These are phyloP conservation scores for Hortiboletus flavorubellus DNA, from an alignment of 768 basidiomycete genomes.

Conservation along the genomic window DNA sequence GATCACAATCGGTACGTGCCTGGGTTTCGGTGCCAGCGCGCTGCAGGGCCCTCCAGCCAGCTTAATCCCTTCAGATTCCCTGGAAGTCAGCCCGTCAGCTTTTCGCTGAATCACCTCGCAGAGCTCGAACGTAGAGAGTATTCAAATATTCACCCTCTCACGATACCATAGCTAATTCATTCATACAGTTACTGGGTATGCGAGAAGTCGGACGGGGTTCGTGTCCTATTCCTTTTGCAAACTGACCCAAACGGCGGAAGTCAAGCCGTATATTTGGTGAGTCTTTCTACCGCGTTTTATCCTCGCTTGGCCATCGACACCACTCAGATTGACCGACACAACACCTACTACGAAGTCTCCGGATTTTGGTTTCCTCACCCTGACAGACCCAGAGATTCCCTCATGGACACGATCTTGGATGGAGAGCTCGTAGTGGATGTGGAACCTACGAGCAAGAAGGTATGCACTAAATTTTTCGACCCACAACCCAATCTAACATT, in stretches of 20 bases:
- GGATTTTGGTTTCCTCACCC: conserved; percentile 91
- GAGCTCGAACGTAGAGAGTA: conserved; percentile 85
- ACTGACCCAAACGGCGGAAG: conserved; percentile 49
- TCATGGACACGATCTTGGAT: conserved; percentile 82
- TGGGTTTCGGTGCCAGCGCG: background rate
- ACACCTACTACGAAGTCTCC: conserved; percentile 68
- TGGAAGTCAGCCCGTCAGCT: conserved; percentile 94
- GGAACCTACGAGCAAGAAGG: conserved; percentile 70
- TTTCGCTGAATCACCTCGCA: conserved; percentile 62
- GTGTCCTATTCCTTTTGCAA: conserved; percentile 81
- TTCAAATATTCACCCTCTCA: background rate
- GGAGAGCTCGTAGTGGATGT: conserved; percentile 93
- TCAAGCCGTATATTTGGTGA: conserved; percentile 74
- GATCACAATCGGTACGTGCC: conserved; percentile 58
- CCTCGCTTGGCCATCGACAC: conserved; percentile 5
- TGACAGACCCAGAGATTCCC: conserved; percentile 61
- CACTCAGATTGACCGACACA: conserved; percentile 89
- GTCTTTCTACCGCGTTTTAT: conserved; percentile 25
- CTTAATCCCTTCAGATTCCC: conserved; percentile 64
- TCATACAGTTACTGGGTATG: conserved; percentile 91
- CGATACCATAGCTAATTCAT: conserved; percentile 12
- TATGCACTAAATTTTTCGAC: conserved; percentile 33
- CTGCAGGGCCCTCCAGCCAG: background rate
- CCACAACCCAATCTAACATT: background rate
- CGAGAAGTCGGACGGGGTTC: conserved; percentile 96